These are phyloP conservation scores for Thyridium curvatum DNA, from an alignment of 2,329 filamentous ascomycete genomes.

Conservation along the genomic window DNA sequence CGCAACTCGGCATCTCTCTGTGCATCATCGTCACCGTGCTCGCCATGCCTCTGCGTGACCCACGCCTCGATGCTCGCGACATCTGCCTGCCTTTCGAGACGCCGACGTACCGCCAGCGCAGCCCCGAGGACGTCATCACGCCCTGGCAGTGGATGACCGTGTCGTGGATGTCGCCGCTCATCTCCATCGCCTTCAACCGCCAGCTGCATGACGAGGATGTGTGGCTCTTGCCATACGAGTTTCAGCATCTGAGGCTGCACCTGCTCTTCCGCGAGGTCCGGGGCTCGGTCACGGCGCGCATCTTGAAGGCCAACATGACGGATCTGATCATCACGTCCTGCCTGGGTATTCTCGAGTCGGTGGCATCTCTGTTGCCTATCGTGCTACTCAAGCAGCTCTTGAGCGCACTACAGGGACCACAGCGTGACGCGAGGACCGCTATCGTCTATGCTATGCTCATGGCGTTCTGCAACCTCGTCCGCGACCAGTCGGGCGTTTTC, in stretches of 20 bases:
- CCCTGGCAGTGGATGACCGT: slow-evolving; percentile 82
- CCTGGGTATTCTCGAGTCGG: slow-evolving; percentile 58
- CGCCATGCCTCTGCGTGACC: slow-evolving; percentile 64
- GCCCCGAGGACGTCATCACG: slow-evolving; percentile 72
- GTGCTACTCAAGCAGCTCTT: slow-evolving; percentile 69
- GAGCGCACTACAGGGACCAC: slow-evolving; percentile 53
- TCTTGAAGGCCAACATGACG: slow-evolving; percentile 71
- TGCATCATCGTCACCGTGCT: slow-evolving; percentile 48
- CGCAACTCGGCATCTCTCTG: slow-evolving; percentile 32
- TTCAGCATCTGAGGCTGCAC: slow-evolving; percentile 73
- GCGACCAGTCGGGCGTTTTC: slow-evolving; percentile 61
- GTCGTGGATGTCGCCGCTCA: slow-evolving; percentile 74
- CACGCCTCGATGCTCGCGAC: slow-evolving; percentile 40
- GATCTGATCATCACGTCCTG: slow-evolving; percentile 65
- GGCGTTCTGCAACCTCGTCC: slow-evolving; percentile 52
- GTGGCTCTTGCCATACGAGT: slow-evolving; percentile 74
- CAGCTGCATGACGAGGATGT: slow-evolving; percentile 75
- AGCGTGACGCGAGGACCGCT: slow-evolving; percentile 45
- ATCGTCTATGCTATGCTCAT: slow-evolving; percentile 60
- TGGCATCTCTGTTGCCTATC: slow-evolving; percentile 50
- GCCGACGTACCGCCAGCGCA: slow-evolving; percentile 56
- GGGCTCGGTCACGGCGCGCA: slow-evolving; percentile 64
- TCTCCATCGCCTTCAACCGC: slow-evolving; percentile 54
- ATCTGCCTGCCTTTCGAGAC: slow-evolving; percentile 50
- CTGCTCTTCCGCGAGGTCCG: slow-evolving; percentile 64